These are phyloP conservation scores for Gentiana dahurica DNA, from an alignment of 257 asterid species.

Conservation along the genomic window DNA sequence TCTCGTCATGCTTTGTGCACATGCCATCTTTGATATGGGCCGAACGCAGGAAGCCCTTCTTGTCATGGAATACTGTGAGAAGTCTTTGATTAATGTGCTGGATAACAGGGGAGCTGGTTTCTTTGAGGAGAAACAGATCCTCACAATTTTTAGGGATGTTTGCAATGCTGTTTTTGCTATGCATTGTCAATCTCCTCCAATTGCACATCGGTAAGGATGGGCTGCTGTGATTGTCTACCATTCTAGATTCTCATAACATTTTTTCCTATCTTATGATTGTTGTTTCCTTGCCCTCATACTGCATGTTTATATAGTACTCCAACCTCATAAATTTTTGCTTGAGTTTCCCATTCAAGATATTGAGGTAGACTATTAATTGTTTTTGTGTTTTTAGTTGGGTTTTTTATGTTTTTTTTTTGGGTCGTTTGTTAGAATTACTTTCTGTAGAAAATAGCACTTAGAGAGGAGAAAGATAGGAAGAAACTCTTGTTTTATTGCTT, in stretches of 20 bases:
- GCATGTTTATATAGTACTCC: too few species aligned
- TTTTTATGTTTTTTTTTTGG: too few species aligned
- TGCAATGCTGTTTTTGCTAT: constrained; percentile 92
- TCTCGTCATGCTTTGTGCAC: constrained; percentile 60
- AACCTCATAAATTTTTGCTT: too few species aligned
- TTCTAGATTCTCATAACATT: constrained; percentile 1
- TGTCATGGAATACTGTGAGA: constrained; percentile 92
- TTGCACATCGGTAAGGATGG: constrained; percentile 81
- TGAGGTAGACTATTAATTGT: too few species aligned
- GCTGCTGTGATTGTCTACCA: neutral
- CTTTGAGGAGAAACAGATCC: constrained; percentile 85
- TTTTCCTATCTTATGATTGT: neutral
- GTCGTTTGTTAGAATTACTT: too few species aligned
- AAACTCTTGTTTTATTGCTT: too few species aligned
- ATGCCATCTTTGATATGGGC: constrained; percentile 81
- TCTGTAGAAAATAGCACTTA: too few species aligned
- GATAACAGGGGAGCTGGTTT: constrained; percentile 89
- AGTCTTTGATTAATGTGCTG: constrained; percentile 73
- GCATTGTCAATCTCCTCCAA: constrained; percentile 85
- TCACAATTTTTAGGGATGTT: constrained; percentile 68
- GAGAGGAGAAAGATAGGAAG: too few species aligned
- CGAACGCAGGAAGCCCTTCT: constrained; percentile 92
- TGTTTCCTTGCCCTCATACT: neutral
- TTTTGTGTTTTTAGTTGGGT: too few species aligned
- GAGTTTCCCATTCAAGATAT: too few species aligned